Percentiles rank a stretch among this genome's conserved stretches.
phyloP scores from a whole-genome alignment of 2,329 filamentous ascomycete species.

The Aspergillus melleus region DNA sequence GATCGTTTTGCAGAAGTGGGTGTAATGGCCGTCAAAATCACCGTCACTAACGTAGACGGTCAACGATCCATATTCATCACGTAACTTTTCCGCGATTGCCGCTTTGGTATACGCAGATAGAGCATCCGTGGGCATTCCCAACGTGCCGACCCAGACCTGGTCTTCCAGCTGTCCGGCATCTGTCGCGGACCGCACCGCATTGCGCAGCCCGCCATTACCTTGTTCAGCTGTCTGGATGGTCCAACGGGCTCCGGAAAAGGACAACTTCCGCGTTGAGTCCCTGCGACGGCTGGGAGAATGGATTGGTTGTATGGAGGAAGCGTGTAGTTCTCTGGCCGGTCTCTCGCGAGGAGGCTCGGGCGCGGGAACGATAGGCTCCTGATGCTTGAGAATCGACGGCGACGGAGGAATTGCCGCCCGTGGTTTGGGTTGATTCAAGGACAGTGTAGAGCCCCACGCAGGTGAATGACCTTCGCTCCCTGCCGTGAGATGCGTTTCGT shows the following conservation, averaged over 20 bases:
- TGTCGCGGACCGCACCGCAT: constrained; percentile 77
- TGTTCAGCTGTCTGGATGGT: constrained; percentile 81
- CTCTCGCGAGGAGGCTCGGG: constrained; percentile 24
- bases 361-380: constrained; percentile 38
- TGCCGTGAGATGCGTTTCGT: constrained; percentile 56
- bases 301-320: constrained; percentile 11
- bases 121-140: constrained; percentile 92
- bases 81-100: constrained; percentile 78
- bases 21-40: constrained; percentile 92
- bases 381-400: constrained; percentile 71
- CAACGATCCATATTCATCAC: constrained; percentile 78
- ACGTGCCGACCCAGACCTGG: constrained; percentile 85
- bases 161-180: constrained; percentile 69
- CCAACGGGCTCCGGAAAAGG: constrained; percentile 79
- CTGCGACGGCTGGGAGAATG: constrained; percentile 11
- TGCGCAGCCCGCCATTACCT: constrained; percentile 88
- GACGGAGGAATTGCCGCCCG: constrained; percentile 73
- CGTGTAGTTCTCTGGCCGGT: constrained; percentile 11
- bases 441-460: constrained; percentile 67
- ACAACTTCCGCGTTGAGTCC: constrained; percentile 59
- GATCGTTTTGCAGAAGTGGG: constrained; percentile 96
- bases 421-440: constrained; percentile 76
- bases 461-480: constrained; percentile 74
- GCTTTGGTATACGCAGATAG: constrained; percentile 73
- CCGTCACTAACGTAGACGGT: constrained; percentile 85